Evolutionary conservation across 495 filamentous ascomycete species (phyloP).

Genomic region (Lasiosphaeria hispida): DNA sequence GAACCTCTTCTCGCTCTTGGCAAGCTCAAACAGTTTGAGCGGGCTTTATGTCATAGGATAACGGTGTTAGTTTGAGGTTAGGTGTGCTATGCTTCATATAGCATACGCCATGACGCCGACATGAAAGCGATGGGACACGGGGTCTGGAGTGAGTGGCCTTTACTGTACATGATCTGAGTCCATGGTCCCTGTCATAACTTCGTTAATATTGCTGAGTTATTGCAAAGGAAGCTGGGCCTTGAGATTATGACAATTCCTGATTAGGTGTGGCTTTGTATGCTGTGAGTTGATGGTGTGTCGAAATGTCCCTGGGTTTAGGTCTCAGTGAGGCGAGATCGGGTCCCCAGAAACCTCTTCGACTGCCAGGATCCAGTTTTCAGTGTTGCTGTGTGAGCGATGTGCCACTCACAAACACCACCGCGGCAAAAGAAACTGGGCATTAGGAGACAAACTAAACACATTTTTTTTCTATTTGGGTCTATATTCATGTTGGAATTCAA

Average conservation of each 20-base stretch:
- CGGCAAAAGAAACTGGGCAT: too few relatives aligned
- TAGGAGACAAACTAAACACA: too few relatives aligned
- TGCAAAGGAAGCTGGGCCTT: not conserved
- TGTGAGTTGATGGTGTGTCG: not conserved
- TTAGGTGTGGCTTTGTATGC: not conserved
- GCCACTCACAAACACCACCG: too few relatives aligned
- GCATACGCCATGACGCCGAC: not conserved
- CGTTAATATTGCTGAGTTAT: not conserved
- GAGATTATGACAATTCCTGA: too few relatives aligned
- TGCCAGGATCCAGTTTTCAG: too few relatives aligned
- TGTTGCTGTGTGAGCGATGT: too few relatives aligned
- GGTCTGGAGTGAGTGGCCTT: conserved; percentile 12
- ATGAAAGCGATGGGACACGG: not conserved
- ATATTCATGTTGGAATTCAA: too few relatives aligned
- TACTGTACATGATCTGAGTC: conserved; percentile 26
- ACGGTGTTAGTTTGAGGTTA: not conserved
- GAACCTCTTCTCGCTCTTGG: conserved; percentile 49
- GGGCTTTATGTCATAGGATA: conserved; percentile 39
- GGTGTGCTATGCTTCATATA: not conserved
- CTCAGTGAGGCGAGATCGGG: too few relatives aligned
- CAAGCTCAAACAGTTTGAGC: conserved; percentile 56
- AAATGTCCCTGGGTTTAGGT: too few relatives aligned
- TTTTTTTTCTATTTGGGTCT: too few relatives aligned
- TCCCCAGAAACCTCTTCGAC: too few relatives aligned
- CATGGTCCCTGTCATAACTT: conserved; percentile 7